Evolutionary conservation across 2,329 filamentous ascomycete species (phyloP).

Genomic region (Emergomyces orientalis): DNA sequence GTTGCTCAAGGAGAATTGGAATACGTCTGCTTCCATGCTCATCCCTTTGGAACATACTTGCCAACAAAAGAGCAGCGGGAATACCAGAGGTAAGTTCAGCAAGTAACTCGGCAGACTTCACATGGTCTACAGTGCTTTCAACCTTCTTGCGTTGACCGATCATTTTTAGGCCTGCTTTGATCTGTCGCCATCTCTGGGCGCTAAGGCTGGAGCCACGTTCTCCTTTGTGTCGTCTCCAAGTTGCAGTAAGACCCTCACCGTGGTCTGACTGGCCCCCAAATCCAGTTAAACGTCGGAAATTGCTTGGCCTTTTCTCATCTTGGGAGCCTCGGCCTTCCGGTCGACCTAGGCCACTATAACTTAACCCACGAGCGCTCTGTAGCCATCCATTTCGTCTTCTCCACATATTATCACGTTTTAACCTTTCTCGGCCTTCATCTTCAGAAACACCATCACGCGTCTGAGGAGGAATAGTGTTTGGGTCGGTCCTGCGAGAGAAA

Average conservation of each 20-base stretch:
- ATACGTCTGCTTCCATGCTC: slow-evolving; percentile 94
- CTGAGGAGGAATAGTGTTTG: slow-evolving; percentile 49
- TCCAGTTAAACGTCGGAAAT: slow-evolving; percentile 56
- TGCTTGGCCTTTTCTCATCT: slow-evolving; percentile 49
- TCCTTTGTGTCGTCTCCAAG: slow-evolving; percentile 41
- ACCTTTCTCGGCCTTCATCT: slow-evolving; percentile 59
- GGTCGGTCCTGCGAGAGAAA: slow-evolving; percentile 56
- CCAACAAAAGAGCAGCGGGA: slow-evolving; percentile 85
- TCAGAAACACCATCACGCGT: slow-evolving; percentile 61
- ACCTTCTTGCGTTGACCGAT: slow-evolving; percentile 68
- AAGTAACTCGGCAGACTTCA: slow-evolving; percentile 93
- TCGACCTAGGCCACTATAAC: slow-evolving; percentile 35
- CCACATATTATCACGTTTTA: slow-evolving; percentile 48
- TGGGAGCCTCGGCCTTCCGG: slow-evolving; percentile 45
- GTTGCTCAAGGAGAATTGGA: slow-evolving; percentile 86
- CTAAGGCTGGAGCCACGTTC: slow-evolving; percentile 62
- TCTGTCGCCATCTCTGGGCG: slow-evolving; percentile 80
- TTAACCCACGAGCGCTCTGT: slow-evolving; percentile 35
- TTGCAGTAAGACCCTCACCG: slow-evolving; percentile 53
- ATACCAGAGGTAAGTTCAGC: slow-evolving; percentile 87
- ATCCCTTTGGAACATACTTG: slow-evolving; percentile 95
- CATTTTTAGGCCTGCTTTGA: slow-evolving; percentile 82
- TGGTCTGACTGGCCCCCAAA: slow-evolving; percentile 54
- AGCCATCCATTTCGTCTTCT: slow-evolving; percentile 54
- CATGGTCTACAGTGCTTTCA: slow-evolving; percentile 76